Evolutionary conservation across 495 filamentous ascomycete species (phyloP).

Genomic region (Penicillium robsamsonii): DNA sequence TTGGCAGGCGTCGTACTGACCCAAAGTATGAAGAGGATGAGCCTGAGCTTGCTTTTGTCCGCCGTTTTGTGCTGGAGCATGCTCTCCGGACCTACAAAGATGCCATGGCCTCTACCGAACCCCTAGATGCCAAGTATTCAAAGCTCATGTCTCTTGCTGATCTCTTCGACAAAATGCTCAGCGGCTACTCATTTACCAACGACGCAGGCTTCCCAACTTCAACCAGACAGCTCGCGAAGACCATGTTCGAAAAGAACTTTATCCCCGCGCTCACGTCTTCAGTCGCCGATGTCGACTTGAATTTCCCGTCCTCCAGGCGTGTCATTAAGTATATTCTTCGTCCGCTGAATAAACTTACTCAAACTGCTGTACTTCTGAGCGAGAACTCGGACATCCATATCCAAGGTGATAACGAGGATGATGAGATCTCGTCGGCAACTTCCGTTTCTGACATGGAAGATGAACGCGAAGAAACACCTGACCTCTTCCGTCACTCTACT

Average conservation of each 20-base stretch:
- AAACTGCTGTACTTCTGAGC: constrained; percentile 81
- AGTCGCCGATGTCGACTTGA: constrained; percentile 92
- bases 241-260: constrained; percentile 99
- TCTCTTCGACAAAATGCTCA: constrained; percentile 88
- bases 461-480: constrained; percentile 92
- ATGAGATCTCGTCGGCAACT: constrained; percentile 85
- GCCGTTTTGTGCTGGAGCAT: constrained; percentile 92
- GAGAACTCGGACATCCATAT: constrained; percentile 70
- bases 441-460: constrained; percentile 86
- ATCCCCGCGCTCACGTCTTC: constrained; percentile 84
- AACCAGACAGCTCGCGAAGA: constrained; percentile 72
- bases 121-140: constrained; percentile 83
- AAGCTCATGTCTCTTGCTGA: constrained; percentile 82
- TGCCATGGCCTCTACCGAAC: constrained; percentile 71
- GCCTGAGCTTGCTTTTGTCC: constrained; percentile 83
- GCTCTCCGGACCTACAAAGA: constrained; percentile 90
- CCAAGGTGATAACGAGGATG: constrained; percentile 70
- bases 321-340: constrained; percentile 95
- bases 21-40: constrained; percentile 71
- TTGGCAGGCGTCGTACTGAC: constrained; percentile 38
- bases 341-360: constrained; percentile 80
- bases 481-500: constrained; percentile 94
- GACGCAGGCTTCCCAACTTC: constrained; percentile 48
- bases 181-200: constrained; percentile 63
- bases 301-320: constrained; percentile 86